Conservation (phyloP, 306 rosid species). For the Dicorynia guianensis region DNA sequence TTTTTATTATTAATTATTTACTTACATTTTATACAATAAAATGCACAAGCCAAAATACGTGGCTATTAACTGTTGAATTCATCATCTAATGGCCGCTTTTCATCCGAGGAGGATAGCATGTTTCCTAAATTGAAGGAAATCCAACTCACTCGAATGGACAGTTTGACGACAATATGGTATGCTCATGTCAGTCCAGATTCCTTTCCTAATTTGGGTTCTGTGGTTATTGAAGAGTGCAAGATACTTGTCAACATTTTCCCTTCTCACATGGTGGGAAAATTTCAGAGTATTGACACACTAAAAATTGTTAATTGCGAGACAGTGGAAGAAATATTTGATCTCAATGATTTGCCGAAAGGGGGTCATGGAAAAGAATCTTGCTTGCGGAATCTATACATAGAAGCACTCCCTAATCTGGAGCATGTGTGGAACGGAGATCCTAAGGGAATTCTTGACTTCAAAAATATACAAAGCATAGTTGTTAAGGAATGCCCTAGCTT, state of each 20-base stretch:
- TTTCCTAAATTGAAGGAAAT: slow-evolving; percentile 38
- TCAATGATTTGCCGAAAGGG: background rate
- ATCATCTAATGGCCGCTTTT: background rate
- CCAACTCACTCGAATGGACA: background rate
- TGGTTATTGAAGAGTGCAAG: background rate
- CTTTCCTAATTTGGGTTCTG: background rate
- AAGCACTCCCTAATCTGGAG: background rate
- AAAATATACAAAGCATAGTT: background rate
- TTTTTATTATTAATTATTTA: background rate
- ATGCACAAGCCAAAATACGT: too few species aligned
- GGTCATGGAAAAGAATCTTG: background rate
- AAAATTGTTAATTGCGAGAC: slow-evolving; percentile 6
- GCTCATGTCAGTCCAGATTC: background rate
- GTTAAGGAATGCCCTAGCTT: background rate
- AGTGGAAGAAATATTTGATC: slow-evolving; percentile 24
- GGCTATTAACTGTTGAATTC: background rate
- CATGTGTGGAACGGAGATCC: slow-evolving; percentile 36
- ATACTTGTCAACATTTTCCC: slow-evolving; percentile 22
- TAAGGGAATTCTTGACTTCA: background rate
- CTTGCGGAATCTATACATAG: background rate
- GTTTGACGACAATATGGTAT: too few species aligned
- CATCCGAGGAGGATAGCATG: background rate
- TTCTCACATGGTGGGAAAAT: slow-evolving; percentile 22
- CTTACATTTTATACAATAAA: too few species aligned
- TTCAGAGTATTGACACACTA: background rate